Evolutionary conservation across 495 filamentous ascomycete genomes (phyloP).

Genomic region (Xylaria sp.): DNA sequence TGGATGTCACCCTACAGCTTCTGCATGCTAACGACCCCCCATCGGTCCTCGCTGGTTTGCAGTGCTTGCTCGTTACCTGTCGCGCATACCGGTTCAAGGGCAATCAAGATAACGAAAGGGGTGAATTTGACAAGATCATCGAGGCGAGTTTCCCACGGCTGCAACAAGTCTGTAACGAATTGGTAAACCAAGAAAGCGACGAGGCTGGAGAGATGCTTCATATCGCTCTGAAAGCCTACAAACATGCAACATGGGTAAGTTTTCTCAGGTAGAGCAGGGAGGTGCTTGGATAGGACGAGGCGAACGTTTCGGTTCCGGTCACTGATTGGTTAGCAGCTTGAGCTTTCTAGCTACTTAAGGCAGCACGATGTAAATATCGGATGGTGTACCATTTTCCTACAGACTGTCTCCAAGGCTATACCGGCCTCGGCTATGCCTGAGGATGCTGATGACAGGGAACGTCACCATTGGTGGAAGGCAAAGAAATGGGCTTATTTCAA

Average conservation of each 20-base stretch:
- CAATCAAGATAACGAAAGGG: constrained; percentile 71
- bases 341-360: constrained; percentile 78
- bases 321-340: constrained; percentile 68
- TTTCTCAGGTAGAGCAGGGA: neutral
- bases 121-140: constrained; percentile 93
- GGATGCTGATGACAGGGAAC: constrained; percentile 84
- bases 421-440: constrained; percentile 80
- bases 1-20: constrained; percentile 88
- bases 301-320: constrained; percentile 33
- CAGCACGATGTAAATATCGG: constrained; percentile 83
- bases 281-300: neutral
- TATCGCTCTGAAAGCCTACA: constrained; percentile 92
- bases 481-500: constrained; percentile 99
- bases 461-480: constrained; percentile 98
- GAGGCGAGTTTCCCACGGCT: constrained; percentile 91
- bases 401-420: constrained; percentile 83
- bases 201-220: constrained; percentile 98
- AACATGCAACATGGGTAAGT: constrained; percentile 95
- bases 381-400: constrained; percentile 94
- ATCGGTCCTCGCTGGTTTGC: constrained; percentile 89
- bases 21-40: constrained; percentile 81
- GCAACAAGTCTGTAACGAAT: constrained; percentile 80
- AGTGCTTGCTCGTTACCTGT: constrained; percentile 92
- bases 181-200: constrained; percentile 87
- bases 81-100: constrained; percentile 92